Conservation (phyloP, 2,329 filamentous ascomycete species). For the Aspergillus piperis region DNA sequence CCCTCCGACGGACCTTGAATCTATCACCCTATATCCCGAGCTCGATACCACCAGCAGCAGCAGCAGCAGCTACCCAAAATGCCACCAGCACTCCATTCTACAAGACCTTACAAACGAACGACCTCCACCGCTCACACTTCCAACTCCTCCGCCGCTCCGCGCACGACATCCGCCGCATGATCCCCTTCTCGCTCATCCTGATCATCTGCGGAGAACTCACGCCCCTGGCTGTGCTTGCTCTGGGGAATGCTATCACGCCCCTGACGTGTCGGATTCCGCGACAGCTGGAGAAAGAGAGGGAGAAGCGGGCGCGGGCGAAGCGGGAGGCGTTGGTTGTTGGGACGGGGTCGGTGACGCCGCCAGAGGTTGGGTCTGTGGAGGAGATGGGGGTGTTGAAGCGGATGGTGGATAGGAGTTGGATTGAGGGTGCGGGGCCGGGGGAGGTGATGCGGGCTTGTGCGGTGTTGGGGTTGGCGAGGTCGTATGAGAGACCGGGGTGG, state of each 20-base stretch:
- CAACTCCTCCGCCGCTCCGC: constrained; percentile 68
- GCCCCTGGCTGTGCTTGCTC: constrained; percentile 71
- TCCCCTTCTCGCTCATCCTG: constrained; percentile 74
- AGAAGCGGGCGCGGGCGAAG: constrained; percentile 52
- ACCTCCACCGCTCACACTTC: constrained; percentile 60
- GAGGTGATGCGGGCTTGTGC: constrained; percentile 39
- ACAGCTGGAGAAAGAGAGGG: constrained; percentile 64
- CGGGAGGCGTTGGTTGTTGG: constrained; percentile 23
- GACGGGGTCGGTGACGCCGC: constrained; percentile 16
- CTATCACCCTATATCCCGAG: constrained; percentile 37
- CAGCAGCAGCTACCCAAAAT: not conserved
- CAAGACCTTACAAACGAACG: constrained; percentile 9
- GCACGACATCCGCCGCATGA: constrained; percentile 75
- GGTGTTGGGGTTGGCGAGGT: constrained; percentile 35
- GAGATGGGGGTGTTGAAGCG: constrained; percentile 34
- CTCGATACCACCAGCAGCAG: constrained; percentile 27
- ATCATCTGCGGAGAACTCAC: constrained; percentile 83
- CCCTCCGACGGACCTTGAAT: constrained; percentile 34
- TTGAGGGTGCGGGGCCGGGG: constrained; percentile 21
- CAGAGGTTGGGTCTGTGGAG: constrained; percentile 20
- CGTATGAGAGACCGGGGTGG: constrained; percentile 46
- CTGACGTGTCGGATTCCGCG: constrained; percentile 78
- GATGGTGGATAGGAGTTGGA: constrained; percentile 25
- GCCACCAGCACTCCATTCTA: constrained; percentile 7
- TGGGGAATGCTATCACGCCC: constrained; percentile 71